These are phyloP conservation scores for Pichia cactophila DNA, from an alignment of 1,139 yeast genomes.

Conservation along the genomic window DNA sequence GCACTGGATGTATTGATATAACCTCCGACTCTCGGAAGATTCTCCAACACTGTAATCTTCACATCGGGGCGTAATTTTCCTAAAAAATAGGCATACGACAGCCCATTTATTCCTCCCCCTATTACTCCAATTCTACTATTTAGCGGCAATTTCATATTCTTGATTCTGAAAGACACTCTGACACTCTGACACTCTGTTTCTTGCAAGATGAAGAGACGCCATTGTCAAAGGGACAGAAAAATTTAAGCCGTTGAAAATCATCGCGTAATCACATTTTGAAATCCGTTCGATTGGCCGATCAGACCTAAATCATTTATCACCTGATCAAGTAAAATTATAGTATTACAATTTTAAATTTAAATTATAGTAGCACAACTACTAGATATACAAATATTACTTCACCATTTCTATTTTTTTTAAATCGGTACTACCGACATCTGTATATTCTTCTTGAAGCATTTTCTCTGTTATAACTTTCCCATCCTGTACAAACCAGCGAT, in stretches of 20 bases:
- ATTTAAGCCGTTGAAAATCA: neutral
- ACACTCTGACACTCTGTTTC: too few species aligned
- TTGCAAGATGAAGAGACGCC: neutral
- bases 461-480: constrained; percentile 4
- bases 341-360: neutral
- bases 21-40: constrained; percentile 57
- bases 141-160: neutral
- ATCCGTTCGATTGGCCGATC: neutral
- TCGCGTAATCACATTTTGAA: neutral
- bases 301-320: neutral
- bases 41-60: constrained; percentile 55
- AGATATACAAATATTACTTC: neutral
- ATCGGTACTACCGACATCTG: neutral
- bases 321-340: neutral
- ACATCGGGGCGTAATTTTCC: constrained; percentile 66
- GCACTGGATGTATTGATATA: constrained; percentile 53
- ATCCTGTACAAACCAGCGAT: constrained; percentile 26
- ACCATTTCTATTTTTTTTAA: too few species aligned
- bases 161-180: neutral
- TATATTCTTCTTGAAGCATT: neutral
- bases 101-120: constrained; percentile 88
- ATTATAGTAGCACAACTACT: too few species aligned
- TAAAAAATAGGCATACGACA: constrained; percentile 69
- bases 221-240: neutral
- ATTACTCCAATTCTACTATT: constrained; percentile 33